Evolutionary conservation across 441 rosid genomes (phyloP), one percentile per base, ranked within the genome.

Genomic region (Hypseocharis bilobata): DNA sequence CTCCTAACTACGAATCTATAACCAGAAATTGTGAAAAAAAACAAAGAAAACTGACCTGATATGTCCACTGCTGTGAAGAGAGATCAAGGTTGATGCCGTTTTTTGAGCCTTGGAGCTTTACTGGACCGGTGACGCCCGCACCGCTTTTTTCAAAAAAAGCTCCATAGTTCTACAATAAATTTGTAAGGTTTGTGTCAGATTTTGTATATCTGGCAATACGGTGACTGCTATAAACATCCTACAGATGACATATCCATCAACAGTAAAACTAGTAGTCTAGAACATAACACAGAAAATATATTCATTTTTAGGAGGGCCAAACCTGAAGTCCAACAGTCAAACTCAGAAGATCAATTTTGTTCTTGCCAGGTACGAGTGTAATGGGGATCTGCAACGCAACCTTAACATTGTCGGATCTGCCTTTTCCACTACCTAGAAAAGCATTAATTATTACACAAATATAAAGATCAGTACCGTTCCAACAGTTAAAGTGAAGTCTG

Each of bases 281-380:
- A 54, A 34, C 5, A 60, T 28, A 10, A 30, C 36, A 26, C 34
- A 29, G 58, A 59, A 36, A 13, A 32, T 26, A 40, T 64, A 16
- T 16, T 30, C 61, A 62, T 60, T 54, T 44, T 28, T 14, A 17
- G 54, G 69, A 42, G 54, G 71, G 64, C 60, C 73, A 1, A 65
- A 92, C 96, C 91, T 83, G 88, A 72, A 93, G 99, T 73, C 99
- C 99, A 22, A 91, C 97, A 0, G 99, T 90, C 74, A 90, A 75
- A 81, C 99, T 84, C 66, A 93, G 81, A 68, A 93, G 88, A 77
- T 90, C 96, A 4, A 90, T 73, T 59, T 78, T 80, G 83, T 93
- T 90, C 77, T 81, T 87, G 64, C 96, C 97, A 23, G 84, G 49
- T 30, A 56, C 76, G 25, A 90, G 80, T 22, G 81, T 75, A 68